Evolutionary conservation across 495 filamentous ascomycete genomes (phyloP).

Genomic region (Penicillium chermesinum): DNA sequence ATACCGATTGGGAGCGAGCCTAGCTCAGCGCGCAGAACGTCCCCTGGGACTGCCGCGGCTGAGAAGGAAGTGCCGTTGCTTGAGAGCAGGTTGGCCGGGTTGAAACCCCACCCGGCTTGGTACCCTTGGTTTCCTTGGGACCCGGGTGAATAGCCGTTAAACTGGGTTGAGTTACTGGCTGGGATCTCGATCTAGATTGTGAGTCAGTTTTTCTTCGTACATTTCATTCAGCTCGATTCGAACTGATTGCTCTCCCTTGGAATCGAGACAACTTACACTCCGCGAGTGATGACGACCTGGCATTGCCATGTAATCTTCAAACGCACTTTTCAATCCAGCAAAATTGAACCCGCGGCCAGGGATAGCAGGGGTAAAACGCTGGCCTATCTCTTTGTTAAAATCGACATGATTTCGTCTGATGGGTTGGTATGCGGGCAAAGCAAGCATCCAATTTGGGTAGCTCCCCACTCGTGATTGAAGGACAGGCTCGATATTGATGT

Average conservation of each 20-base stretch:
- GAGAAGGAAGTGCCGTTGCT: background rate
- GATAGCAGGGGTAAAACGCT: constrained; percentile 32
- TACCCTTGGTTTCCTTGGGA: background rate
- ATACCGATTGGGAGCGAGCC: background rate
- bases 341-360: constrained; percentile 36
- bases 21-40: background rate
- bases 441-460: constrained; percentile 32
- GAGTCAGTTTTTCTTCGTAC: background rate
- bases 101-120: background rate
- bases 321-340: constrained; percentile 29
- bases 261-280: constrained; percentile 17
- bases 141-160: constrained; percentile 1
- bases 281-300: constrained; percentile 32
- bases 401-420: constrained; percentile 24
- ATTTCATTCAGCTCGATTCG: no score
- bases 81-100: background rate
- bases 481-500: constrained; percentile 37
- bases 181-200: background rate
- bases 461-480: constrained; percentile 29
- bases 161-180: background rate
- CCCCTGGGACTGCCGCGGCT: background rate
- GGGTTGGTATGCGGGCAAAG: constrained; percentile 25
- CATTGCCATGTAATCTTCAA: constrained; percentile 43
- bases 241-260: no score
- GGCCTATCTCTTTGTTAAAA: constrained; percentile 33